A percentile compares a stretch with the other conserved stretches of the same genome.
Evolutionary conservation across 2,329 filamentous ascomycete species (phyloP).

Genomic region (Graphilbum fragrans): DNA sequence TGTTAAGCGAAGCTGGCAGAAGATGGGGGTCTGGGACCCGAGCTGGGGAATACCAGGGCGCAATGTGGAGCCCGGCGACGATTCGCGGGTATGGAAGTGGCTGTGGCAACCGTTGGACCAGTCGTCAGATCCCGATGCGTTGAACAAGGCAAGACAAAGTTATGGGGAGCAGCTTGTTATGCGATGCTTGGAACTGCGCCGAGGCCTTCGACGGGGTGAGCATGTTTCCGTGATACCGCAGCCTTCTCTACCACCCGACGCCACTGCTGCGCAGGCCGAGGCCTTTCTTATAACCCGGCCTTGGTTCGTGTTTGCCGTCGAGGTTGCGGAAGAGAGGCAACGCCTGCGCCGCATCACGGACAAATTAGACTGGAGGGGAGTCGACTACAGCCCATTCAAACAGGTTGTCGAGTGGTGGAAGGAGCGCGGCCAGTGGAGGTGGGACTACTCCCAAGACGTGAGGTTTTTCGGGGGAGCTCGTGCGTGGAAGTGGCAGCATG

Average conservation of each 20-base stretch:
- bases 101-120: background rate
- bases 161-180: background rate
- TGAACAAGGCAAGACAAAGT: background rate
- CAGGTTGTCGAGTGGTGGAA: too few relatives aligned
- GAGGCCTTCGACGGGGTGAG: background rate
- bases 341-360: background rate
- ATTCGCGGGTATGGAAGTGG: background rate
- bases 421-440: background rate
- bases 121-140: too few relatives aligned
- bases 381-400: background rate
- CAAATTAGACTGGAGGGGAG: too few relatives aligned
- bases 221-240: background rate
- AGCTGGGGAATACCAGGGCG: too few relatives aligned
- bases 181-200: background rate
- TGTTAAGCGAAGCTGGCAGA: background rate
- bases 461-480: too few relatives aligned
- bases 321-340: background rate
- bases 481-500: constrained; percentile 1
- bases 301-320: background rate
- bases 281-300: background rate
- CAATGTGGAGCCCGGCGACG: background rate
- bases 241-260: background rate
- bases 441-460: background rate
- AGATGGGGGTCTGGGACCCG: constrained; percentile 1
- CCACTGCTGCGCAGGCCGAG: background rate